Percentiles rank a stretch among this genome's conserved stretches.
Evolutionary conservation across 1,284 basidiomycete genomes (phyloP).

Genomic region (Sanghuangporus baumii): DNA sequence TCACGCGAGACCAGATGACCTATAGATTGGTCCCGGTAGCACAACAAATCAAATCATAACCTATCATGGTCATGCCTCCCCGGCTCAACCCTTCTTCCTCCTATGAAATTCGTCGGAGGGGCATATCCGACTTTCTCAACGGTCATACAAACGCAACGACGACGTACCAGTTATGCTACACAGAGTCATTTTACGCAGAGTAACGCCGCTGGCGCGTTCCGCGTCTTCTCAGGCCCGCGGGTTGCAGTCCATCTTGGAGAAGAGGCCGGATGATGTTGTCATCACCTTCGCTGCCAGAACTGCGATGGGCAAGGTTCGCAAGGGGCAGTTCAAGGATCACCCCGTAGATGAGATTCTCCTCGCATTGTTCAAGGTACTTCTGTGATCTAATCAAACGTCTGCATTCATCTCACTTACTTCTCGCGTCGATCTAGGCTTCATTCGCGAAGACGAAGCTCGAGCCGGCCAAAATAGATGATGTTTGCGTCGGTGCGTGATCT

Average conservation of each 20-base stretch:
- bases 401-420: slow-evolving; percentile 10
- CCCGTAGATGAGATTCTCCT: slow-evolving; percentile 70
- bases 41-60: neutral
- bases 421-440: slow-evolving; percentile 33
- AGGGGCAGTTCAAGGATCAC: slow-evolving; percentile 75
- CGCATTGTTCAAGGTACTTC: slow-evolving; percentile 57
- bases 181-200: slow-evolving; percentile 14
- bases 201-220: slow-evolving; percentile 27
- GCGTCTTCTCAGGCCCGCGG: slow-evolving; percentile 45
- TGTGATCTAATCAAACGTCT: neutral
- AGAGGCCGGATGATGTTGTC: slow-evolving; percentile 76
- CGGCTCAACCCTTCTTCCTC: slow-evolving; percentile 6
- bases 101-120: neutral
- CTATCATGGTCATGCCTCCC: neutral
- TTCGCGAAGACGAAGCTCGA: slow-evolving; percentile 44
- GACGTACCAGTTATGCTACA: slow-evolving; percentile 5
- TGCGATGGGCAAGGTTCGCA: slow-evolving; percentile 70
- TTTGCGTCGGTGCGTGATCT: slow-evolving; percentile 61
- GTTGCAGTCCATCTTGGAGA: slow-evolving; percentile 42
- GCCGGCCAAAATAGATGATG: slow-evolving; percentile 66
- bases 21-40: neutral
- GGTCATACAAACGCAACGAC: neutral
- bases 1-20: neutral
- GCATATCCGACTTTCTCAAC: no score
- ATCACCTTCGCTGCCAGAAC: slow-evolving; percentile 83